Evolutionary conservation across 129 eudicot species (phyloP), one percentile per base, ranked within the genome.

Genomic region (Heracleum sosnowskyi): DNA sequence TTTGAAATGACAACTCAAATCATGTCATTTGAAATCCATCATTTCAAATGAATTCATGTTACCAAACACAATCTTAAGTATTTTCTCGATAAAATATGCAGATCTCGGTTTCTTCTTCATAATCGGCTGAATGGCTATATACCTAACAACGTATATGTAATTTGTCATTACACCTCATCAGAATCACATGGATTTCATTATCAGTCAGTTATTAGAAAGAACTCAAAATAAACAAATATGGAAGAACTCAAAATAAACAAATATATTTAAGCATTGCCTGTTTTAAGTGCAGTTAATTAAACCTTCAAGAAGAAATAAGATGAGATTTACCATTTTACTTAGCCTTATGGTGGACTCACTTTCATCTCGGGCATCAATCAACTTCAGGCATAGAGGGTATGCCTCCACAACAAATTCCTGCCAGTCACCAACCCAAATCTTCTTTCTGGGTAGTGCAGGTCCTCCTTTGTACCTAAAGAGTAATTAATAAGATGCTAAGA

Each of bases 251-350:
- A n/a, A n/a, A n/a, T n/a, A n/a, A n/a, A n/a, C n/a, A n/a, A n/a
- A n/a, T n/a, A n/a, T n/a, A n/a, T n/a, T 20, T 17, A 20, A 55
- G 64, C 29, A 55, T 24, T 24, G 1, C 11, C 57, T 49, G 57
- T 8, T 17, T 49, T 2, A 49, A 17, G 24, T 49, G 5, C 29
- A 24, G 64, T 55, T 55, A 24, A 55, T 8, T 55, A 2, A 55
- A 55, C 64, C 64, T 55, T 55, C 4, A 24, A 55, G 64, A 55
- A 22, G 44, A 26, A 44, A 79, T 24, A 6, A 18, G 41, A 64
- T 34, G 46, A 24, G 64, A 55, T 24, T 18, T 85, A 95, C 98
- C 96, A 90, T 91, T 86, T 84, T 95, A 82, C 97, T 91, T 60
- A 92, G 63, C 79, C 87, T 87, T 60, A 95, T 80, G 60, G 82